Percentiles rank a stretch among this genome's conserved stretches.
phyloP scores from a whole-genome alignment of 2,329 filamentous ascomycete species.

The Fusarium pseudoanthophilum region DNA sequence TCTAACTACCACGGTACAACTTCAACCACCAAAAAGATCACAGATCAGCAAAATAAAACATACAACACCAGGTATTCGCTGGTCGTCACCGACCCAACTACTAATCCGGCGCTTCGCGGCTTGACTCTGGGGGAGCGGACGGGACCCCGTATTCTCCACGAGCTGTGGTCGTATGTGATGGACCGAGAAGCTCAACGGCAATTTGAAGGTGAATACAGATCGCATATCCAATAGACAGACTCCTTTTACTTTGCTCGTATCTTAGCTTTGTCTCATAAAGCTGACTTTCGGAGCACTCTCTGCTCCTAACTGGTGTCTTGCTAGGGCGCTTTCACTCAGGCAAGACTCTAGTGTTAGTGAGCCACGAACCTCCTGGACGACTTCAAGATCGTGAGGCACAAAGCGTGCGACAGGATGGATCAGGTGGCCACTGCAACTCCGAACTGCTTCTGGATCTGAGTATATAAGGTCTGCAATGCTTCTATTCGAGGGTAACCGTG shows the following conservation, averaged over 20 bases:
- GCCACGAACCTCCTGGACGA: background rate
- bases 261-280: background rate
- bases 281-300: background rate
- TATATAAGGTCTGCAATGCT: conserved; percentile 12
- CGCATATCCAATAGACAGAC: no score
- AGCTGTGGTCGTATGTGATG: conserved; percentile 29
- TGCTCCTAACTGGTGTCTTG: background rate
- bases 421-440: background rate
- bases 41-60: background rate
- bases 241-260: background rate
- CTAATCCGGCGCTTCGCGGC: conserved; percentile 26
- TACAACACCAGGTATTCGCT: conserved; percentile 32
- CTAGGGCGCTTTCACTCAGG: background rate
- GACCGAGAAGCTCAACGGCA: background rate
- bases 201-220: background rate
- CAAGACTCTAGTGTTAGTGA: background rate
- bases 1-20: background rate
- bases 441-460: background rate
- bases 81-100: conserved; percentile 33
- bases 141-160: conserved; percentile 31
- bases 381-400: background rate
- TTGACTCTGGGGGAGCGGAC: conserved; percentile 31
- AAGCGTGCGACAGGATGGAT: background rate
- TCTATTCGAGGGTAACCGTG: conserved; percentile 4
- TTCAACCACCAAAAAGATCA: background rate